These are phyloP conservation scores for Aspergillus novofumigatus DNA, from an alignment of 2,329 filamentous ascomycete genomes.

Conservation along the genomic window DNA sequence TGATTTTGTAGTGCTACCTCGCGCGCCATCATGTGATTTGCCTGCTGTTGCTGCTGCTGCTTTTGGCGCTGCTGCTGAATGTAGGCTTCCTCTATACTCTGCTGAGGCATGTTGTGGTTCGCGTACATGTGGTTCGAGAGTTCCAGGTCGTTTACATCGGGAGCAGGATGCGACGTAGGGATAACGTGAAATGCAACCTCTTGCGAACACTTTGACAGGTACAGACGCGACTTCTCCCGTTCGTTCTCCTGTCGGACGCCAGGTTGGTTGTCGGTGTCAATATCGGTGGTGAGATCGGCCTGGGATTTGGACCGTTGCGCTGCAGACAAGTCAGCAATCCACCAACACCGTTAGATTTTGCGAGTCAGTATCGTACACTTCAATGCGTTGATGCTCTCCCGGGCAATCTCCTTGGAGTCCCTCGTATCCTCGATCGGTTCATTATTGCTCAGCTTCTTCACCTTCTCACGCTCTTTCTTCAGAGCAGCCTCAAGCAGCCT, in stretches of 20 bases:
- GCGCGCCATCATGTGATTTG: slow-evolving; percentile 43
- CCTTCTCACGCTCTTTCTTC: slow-evolving; percentile 73
- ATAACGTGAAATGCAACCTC: slow-evolving; percentile 66
- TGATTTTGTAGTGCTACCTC: slow-evolving; percentile 56
- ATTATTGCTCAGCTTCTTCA: slow-evolving; percentile 50
- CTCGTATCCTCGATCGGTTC: slow-evolving; percentile 48
- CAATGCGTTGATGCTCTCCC: slow-evolving; percentile 40
- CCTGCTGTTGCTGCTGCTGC: slow-evolving; percentile 39
- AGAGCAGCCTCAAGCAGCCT: slow-evolving; percentile 83
- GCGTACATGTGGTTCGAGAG: slow-evolving; percentile 43
- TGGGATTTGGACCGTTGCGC: slow-evolving; percentile 45
- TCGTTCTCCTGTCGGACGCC: slow-evolving; percentile 56
- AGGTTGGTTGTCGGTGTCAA: slow-evolving; percentile 36
- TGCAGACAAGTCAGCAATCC: slow-evolving; percentile 10
- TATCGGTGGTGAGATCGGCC: slow-evolving; percentile 49
- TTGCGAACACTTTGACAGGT: slow-evolving; percentile 62
- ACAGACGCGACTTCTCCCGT: slow-evolving; percentile 60
- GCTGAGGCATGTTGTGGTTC: slow-evolving; percentile 49
- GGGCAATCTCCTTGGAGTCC: slow-evolving; percentile 44
- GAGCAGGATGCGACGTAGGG: slow-evolving; percentile 58
- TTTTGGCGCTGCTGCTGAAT: slow-evolving; percentile 54
- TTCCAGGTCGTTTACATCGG: slow-evolving; percentile 46
- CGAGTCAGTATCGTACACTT: slow-evolving; percentile 29
- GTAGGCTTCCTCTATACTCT: slow-evolving; percentile 58
- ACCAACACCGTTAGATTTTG: neutral